Base-by-base conservation (phyloP, 2,329 filamentous ascomycete species). In the Clarireedia monteithiana region DNA sequence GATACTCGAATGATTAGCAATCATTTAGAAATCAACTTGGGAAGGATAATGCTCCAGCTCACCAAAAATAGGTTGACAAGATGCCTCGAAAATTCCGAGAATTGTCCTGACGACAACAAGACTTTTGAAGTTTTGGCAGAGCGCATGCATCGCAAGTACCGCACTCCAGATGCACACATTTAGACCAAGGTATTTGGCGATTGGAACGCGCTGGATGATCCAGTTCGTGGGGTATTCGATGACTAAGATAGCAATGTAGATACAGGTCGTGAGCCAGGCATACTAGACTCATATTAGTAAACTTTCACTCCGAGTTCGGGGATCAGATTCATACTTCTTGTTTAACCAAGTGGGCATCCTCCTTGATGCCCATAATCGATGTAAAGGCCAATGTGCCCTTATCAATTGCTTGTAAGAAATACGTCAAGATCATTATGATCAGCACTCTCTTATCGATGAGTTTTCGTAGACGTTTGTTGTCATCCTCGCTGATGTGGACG, bases 361-460 rank as follows among this genome's bases (percentile, higher is more conserved):
- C 50, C 26, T 55, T 48, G 12, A 68, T 64, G 3, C 62, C 63
- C 65, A 67, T 67, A 26, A 68, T 66, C 48, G 58, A 62, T 12
- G 63, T 58, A 38, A 67, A 68, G 14, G 61, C 61, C 48, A 66
- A 48, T 2, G 66, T 67, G 2, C 65, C 64, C 48, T 68, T 68
- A 48, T 68, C 69, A 3, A 73, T 59, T 17, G 68, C 75, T 65
- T 68, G 72, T 57, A 63, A 71, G 65, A 67, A 77, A 64, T 79
- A 82, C 39, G 74, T 77, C 30, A 78, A 69, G 56, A 90, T 78
- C 86, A 91, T 90, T 67, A 90, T 75, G 2, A 77, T 71, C 45
- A 91, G 72, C 2, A 90, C 79, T 34, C 86, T 79, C 59, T 74
- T 77, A 69, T 90, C 85, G 61, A 90, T 87, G 73, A 83, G 73